Conservation (phyloP, 768 basidiomycete species). For the Collybia sordida region DNA sequence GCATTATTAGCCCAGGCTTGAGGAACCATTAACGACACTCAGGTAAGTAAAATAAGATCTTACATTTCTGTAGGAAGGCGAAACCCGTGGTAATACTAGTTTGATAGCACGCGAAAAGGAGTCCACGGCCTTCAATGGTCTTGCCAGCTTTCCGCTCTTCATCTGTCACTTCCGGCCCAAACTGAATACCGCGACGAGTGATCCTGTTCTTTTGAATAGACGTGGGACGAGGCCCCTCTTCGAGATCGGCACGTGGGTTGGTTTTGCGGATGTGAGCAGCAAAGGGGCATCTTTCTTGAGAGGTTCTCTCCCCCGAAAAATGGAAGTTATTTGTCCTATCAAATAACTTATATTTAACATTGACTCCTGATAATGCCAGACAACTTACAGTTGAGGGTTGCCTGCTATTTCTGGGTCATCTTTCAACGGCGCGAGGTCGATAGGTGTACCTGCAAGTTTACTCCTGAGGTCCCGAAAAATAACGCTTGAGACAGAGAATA, state of each 20-base stretch:
- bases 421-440: conserved; percentile 41
- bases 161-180: conserved; percentile 48
- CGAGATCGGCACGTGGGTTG: conserved; percentile 43
- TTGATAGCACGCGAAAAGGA: conserved; percentile 46
- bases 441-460: conserved; percentile 37
- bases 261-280: conserved; percentile 49
- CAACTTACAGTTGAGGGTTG: conserved; percentile 32
- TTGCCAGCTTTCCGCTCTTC: conserved; percentile 32
- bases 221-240: conserved; percentile 14
- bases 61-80: conserved; percentile 41
- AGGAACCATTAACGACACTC: background rate
- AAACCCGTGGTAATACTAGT: conserved; percentile 39
- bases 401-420: conserved; percentile 37
- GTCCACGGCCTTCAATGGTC: conserved; percentile 44
- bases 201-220: conserved; percentile 35
- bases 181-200: conserved; percentile 48
- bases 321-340: conserved; percentile 43
- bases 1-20: conserved; percentile 38
- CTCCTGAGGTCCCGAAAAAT: background rate
- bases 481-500: background rate
- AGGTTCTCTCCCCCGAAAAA: conserved; percentile 30
- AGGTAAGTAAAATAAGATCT: conserved; percentile 8
- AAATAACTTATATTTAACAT: background rate
- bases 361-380: conserved; percentile 11
- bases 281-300: conserved; percentile 44